Percentiles rank a stretch among this genome's conserved stretches.
Evolutionary conservation across 371 early-diverging fungal species (phyloP).

Genomic region (Parasitella parasitica): DNA sequence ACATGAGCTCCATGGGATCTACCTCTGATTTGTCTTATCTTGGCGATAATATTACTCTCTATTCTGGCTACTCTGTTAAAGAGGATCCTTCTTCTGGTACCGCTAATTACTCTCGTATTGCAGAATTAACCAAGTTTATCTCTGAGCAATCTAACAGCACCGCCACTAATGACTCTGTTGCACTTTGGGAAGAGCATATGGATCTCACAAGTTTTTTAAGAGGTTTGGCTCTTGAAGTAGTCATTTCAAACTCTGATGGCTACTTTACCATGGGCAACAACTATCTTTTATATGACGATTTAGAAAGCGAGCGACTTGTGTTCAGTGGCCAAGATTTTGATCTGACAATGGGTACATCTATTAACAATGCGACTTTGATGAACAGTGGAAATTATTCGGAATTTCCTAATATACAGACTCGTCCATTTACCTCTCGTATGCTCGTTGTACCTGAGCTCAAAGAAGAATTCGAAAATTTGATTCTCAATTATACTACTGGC

Average conservation of each 20-base stretch:
- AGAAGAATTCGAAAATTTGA: constrained; percentile 4
- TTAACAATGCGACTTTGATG: constrained; percentile 14
- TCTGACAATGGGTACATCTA: constrained; percentile 27
- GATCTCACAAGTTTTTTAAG: constrained; percentile 17
- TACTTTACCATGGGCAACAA: constrained; percentile 33
- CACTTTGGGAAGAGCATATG: constrained; percentile 14
- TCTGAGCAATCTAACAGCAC: constrained; percentile 4
- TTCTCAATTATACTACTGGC: neutral
- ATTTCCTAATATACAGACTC: constrained; percentile 12
- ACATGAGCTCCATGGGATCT: no score
- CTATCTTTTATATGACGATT: constrained; percentile 32
- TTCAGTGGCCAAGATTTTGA: constrained; percentile 35
- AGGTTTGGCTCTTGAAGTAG: constrained; percentile 14
- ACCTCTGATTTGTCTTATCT: constrained; percentile 18
- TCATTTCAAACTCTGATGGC: constrained; percentile 21
- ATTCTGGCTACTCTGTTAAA: constrained; percentile 11
- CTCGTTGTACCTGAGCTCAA: constrained; percentile 18
- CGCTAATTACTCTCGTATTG: constrained; percentile 11
- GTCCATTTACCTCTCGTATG: constrained; percentile 28
- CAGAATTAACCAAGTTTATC: constrained; percentile 20
- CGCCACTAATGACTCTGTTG: neutral
- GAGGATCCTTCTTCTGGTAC: constrained; percentile 1
- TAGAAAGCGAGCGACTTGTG: constrained; percentile 6
- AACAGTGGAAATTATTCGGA: constrained; percentile 25
- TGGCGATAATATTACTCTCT: constrained; percentile 24